Evolutionary conservation across 441 rosid genomes (phyloP).

Genomic region (Croton laevigatus): DNA sequence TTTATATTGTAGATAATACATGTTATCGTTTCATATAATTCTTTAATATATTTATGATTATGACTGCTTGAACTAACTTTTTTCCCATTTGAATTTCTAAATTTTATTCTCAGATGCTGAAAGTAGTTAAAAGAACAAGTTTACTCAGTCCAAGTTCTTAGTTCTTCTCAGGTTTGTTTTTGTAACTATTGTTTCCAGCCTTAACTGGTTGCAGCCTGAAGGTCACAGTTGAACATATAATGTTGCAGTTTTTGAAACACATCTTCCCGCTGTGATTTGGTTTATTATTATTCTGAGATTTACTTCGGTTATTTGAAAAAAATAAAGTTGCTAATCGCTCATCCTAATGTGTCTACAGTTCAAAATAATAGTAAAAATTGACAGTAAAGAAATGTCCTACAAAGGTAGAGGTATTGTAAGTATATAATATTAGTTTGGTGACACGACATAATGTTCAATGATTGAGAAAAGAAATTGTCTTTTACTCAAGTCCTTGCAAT

Average conservation of each 20-base stretch:
- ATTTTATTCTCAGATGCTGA: slow-evolving; percentile 6
- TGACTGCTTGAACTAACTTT: not conserved
- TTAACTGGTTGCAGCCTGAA: too few species aligned
- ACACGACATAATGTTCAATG: not conserved
- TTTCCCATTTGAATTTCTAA: not conserved
- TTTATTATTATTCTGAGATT: not conserved
- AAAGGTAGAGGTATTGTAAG: not conserved
- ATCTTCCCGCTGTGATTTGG: not conserved
- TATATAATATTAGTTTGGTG: not conserved
- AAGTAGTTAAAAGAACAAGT: slow-evolving; percentile 2
- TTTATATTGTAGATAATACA: not conserved
- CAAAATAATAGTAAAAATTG: too few species aligned
- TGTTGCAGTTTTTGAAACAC: too few species aligned
- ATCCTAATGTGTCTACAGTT: not conserved
- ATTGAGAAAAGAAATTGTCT: not conserved
- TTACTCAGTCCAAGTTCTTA: not conserved
- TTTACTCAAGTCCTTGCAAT: not conserved
- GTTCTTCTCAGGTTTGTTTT: slow-evolving; percentile 3
- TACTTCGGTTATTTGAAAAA: not conserved
- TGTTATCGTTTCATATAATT: slow-evolving; percentile 9
- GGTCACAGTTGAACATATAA: too few species aligned
- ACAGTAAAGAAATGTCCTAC: not conserved
- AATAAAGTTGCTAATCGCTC: not conserved
- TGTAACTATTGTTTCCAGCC: not conserved
- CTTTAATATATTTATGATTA: not conserved